These are phyloP conservation scores for Rhodotorula taiwanensis DNA, from an alignment of 768 basidiomycete genomes.

Conservation along the genomic window DNA sequence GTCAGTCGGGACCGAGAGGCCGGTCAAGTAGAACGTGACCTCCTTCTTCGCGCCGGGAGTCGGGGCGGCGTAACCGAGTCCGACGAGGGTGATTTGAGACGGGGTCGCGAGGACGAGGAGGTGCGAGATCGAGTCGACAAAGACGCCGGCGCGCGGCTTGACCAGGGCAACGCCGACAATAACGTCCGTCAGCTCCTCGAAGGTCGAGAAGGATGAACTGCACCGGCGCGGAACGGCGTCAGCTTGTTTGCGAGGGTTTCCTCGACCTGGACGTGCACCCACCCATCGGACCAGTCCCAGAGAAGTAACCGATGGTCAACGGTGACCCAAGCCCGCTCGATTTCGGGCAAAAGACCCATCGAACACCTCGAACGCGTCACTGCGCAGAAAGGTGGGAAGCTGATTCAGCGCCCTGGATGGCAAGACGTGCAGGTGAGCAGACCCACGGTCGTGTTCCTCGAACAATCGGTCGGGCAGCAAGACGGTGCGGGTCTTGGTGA, in stretches of 20 bases:
- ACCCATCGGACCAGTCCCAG: slow-evolving; percentile 97
- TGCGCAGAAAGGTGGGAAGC: background rate
- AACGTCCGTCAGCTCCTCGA: slow-evolving; percentile 79
- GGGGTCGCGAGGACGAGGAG: slow-evolving; percentile 87
- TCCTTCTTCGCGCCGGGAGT: slow-evolving; percentile 54
- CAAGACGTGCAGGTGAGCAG: no score
- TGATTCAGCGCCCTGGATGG: no score
- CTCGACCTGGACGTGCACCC: slow-evolving; percentile 41
- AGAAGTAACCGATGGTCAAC: slow-evolving; percentile 89
- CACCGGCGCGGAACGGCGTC: background rate
- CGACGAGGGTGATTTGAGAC: slow-evolving; percentile 72
- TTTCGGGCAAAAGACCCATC: slow-evolving; percentile 65
- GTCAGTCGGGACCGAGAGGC: slow-evolving; percentile 68
- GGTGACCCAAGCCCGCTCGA: slow-evolving; percentile 91
- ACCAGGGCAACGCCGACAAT: slow-evolving; percentile 85
- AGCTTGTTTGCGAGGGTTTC: no score
- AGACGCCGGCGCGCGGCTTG: slow-evolving; percentile 70
- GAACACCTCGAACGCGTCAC: slow-evolving; percentile 34
- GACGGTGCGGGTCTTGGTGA: slow-evolving; percentile 37
- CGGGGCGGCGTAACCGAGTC: slow-evolving; percentile 51
- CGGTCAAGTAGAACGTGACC: slow-evolving; percentile 82
- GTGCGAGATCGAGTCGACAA: slow-evolving; percentile 84
- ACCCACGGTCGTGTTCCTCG: slow-evolving; percentile 38
- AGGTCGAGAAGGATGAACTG: slow-evolving; percentile 87
- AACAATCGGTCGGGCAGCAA: slow-evolving; percentile 37